Evolutionary conservation across 2,329 filamentous ascomycete genomes (phyloP).

Genomic region (Alternaria sp.): DNA sequence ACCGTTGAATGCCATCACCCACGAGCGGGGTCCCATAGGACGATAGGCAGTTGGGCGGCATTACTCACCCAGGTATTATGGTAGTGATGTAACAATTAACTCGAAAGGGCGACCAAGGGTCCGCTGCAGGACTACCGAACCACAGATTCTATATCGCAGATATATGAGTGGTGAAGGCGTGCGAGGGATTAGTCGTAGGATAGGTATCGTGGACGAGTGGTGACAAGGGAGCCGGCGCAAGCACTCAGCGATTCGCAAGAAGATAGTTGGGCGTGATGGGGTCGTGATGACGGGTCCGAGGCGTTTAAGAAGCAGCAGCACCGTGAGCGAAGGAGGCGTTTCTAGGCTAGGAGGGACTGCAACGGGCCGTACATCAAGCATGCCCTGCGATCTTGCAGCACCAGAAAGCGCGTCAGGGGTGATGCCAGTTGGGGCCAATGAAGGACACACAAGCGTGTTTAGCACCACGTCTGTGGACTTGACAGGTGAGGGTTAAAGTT

Average conservation of each 20-base stretch:
- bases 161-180: slow-evolving; percentile 10
- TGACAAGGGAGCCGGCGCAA: slow-evolving; percentile 32
- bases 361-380: slow-evolving; percentile 49
- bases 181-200: slow-evolving; percentile 13
- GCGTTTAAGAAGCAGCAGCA: slow-evolving; percentile 38
- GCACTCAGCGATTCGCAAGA: slow-evolving; percentile 42
- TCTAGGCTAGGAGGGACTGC: slow-evolving; percentile 45
- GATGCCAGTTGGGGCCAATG: slow-evolving; percentile 34
- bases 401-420: slow-evolving; percentile 33
- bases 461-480: slow-evolving; percentile 41
- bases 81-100: slow-evolving; percentile 14
- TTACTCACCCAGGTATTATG: slow-evolving; percentile 16
- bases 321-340: slow-evolving; percentile 39
- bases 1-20: slow-evolving; percentile 6
- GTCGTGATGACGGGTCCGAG: slow-evolving; percentile 35
- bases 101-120: slow-evolving; percentile 6
- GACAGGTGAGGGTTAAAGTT: slow-evolving; percentile 48
- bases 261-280: slow-evolving; percentile 12
- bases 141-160: slow-evolving; percentile 11
- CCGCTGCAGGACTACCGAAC: slow-evolving; percentile 12
- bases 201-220: slow-evolving; percentile 21
- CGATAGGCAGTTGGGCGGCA: not conserved
- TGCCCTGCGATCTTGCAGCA: slow-evolving; percentile 41
- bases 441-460: slow-evolving; percentile 35
- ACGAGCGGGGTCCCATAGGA: slow-evolving; percentile 6